These are phyloP conservation scores for Orobanche coerulescens DNA, from an alignment of 257 asterid genomes.

Conservation along the genomic window DNA sequence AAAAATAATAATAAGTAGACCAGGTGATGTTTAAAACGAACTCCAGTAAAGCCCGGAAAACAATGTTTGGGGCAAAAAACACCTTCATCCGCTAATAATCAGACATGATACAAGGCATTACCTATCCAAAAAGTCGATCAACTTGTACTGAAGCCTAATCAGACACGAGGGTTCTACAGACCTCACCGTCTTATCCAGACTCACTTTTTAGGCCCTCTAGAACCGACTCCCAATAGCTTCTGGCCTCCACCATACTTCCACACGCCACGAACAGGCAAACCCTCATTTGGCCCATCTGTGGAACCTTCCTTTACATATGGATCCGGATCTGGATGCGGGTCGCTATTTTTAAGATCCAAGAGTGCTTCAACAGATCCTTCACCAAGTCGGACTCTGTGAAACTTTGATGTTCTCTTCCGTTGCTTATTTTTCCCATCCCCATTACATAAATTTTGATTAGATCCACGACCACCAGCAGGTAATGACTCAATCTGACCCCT, in stretches of 20 bases:
- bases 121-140: conserved; percentile 17
- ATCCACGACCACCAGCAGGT: too few relatives aligned
- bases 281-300: conserved; percentile 31
- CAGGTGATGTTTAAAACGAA: conserved; percentile 5
- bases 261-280: conserved; percentile 61
- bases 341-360: conserved; percentile 38
- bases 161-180: conserved; percentile 2
- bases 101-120: conserved; percentile 17
- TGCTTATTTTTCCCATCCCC: conserved; percentile 56
- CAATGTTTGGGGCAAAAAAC: conserved; percentile 24
- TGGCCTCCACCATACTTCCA: conserved; percentile 94
- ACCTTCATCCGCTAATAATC: conserved; percentile 6
- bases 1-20: too few relatives aligned
- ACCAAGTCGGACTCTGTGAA: conserved; percentile 73
- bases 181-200: neutral
- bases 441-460: conserved; percentile 30
- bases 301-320: conserved; percentile 28
- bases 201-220: conserved; percentile 39
- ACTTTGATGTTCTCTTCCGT: conserved; percentile 76
- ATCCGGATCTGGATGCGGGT: conserved; percentile 49
- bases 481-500: conserved; percentile 30
- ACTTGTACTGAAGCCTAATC: neutral
- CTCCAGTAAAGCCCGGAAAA: conserved; percentile 15
- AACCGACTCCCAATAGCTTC: conserved; percentile 43
- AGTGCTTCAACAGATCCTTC: conserved; percentile 59